Percentiles rank a stretch among this genome's conserved stretches.
Conservation (phyloP, 441 rosid species). For the Capsella rubella region DNA sequence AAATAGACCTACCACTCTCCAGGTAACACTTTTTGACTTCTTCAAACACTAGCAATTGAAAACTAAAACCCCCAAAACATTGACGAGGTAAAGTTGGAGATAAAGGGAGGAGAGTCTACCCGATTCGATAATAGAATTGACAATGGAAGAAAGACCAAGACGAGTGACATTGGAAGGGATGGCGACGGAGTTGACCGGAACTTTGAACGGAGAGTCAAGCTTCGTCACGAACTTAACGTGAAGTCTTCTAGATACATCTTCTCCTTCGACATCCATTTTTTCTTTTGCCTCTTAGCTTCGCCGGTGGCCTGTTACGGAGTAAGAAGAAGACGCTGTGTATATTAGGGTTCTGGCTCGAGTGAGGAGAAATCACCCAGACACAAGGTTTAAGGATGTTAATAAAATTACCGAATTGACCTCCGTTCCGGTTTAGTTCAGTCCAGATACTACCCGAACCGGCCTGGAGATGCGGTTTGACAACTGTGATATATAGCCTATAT, state of each 20-base stretch:
- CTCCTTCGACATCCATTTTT: constrained; percentile 59
- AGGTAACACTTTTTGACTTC: background rate
- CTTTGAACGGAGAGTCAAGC: constrained; percentile 66
- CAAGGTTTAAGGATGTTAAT: constrained; percentile 27
- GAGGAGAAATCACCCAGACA: background rate
- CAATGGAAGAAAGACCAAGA: constrained; percentile 82
- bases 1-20: background rate
- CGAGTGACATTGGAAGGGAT: constrained; percentile 91
- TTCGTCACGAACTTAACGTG: constrained; percentile 87
- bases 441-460: background rate
- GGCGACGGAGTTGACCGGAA: constrained; percentile 64
- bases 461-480: constrained; percentile 3
- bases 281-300: constrained; percentile 17
- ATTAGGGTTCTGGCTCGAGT: constrained; percentile 42
- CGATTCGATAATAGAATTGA: constrained; percentile 72
- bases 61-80: background rate
- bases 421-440: background rate
- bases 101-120: constrained; percentile 45
- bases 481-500: background rate
- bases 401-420: constrained; percentile 15
- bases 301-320: constrained; percentile 18
- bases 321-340: constrained; percentile 11
- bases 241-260: constrained; percentile 58
- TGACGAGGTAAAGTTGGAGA: background rate
- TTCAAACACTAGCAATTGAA: constrained; percentile 1